phyloP scores from a whole-genome alignment of 2,329 filamentous ascomycete genomes.

The Fusarium bactridioides region DNA sequence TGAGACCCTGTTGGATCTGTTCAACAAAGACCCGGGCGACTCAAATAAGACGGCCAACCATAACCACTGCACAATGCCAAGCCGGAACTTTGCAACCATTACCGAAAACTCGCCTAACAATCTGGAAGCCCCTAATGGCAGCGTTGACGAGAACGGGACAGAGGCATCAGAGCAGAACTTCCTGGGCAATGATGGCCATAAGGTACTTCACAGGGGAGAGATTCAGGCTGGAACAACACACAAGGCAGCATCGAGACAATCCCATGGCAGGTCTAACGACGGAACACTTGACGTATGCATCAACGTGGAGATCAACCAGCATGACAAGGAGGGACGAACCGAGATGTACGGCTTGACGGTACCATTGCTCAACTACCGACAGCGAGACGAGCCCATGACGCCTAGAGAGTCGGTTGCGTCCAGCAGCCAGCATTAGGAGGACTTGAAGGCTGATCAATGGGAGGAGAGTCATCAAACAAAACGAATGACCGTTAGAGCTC shows the following conservation, averaged over 20 bases:
- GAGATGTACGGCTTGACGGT: constrained; percentile 85
- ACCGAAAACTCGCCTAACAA: constrained; percentile 81
- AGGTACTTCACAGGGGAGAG: constrained; percentile 79
- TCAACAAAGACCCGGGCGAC: constrained; percentile 85
- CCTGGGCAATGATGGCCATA: constrained; percentile 69
- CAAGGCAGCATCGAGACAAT: constrained; percentile 68
- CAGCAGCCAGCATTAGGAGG: constrained; percentile 19
- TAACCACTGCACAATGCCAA: constrained; percentile 90
- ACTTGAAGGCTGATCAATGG: neutral
- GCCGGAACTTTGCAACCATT: constrained; percentile 91
- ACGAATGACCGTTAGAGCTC: neutral
- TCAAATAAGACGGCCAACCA: constrained; percentile 75
- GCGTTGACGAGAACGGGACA: constrained; percentile 27
- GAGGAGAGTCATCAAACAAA: neutral
- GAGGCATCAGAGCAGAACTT: constrained; percentile 42
- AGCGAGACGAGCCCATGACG: constrained; percentile 38
- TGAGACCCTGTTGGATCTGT: constrained; percentile 93
- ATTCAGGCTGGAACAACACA: constrained; percentile 79
- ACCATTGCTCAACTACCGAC: constrained; percentile 67
- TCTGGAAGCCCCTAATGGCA: constrained; percentile 35
- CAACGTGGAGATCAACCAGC: constrained; percentile 86
- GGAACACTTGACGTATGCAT: constrained; percentile 81
- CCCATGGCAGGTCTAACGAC: constrained; percentile 64
- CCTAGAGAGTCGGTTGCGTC: constrained; percentile 38
- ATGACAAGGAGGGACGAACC: constrained; percentile 81